Base-by-base conservation (phyloP, 306 rosid species). In the Purshia tridentata region DNA sequence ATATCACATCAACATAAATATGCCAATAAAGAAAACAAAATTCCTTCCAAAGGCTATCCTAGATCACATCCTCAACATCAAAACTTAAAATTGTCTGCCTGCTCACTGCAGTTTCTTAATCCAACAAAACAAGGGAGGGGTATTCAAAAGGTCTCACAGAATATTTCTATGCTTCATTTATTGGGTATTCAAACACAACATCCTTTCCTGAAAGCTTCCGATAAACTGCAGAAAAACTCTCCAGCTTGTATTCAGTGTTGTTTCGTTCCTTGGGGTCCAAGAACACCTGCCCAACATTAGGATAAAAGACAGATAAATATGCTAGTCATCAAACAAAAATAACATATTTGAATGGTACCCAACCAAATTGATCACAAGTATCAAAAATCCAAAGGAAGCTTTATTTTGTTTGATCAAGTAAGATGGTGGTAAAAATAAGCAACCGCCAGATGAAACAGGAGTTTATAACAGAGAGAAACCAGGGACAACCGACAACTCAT, bases 251-350 rank as follows among this genome's bases (percentile, higher is more conserved):
- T 69, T 92, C 96, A 0, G 96, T 90, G 76, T 87, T 88, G 88
- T 88, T 92, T 4, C 90, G 75, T 66, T 90, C 98, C 83, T 92
- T 92, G 2, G 98, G 95, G 48, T 92, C 98, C 87, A 92, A 86
- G 82, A 85, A 84, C 42, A 92, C 91, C 98, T 92, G 72, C 9
- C 0, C 16, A 68, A 44, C 45, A 56, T 2, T 6, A 70, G 0
- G 47, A 14, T 44, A 50, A 18, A 19, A 1, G 6, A 6, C 3
- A 1, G 29, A 67, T 29, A 48, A 50, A 37, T 16, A 19, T 3
- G 4, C 6, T 53, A 20, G 29, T 6, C 19, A 6, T 9, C 49
- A 5, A 8, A 51, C 48, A 11, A 20, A 8, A 8, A 6, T 29
- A 10, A 37, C 37, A 5, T 0, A 14, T 48, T 1, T n/a, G 58